Evolutionary conservation across 176 grass and related monocot genomes (phyloP).

Genomic region (Elaeis guineensis): DNA sequence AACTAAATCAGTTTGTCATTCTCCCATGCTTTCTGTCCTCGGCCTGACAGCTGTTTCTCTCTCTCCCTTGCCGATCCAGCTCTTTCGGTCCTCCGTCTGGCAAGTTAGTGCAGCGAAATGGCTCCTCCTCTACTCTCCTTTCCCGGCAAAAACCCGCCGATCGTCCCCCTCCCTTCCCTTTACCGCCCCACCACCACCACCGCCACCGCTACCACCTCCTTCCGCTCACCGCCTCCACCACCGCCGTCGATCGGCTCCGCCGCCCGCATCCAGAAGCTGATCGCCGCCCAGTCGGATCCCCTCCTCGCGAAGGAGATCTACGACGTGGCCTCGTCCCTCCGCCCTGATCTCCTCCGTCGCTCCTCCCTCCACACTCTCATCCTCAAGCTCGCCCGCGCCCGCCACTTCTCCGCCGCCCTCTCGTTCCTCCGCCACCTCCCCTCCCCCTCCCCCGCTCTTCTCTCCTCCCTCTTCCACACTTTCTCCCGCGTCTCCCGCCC

Average conservation of each 20-base stretch:
- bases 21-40: too few relatives aligned
- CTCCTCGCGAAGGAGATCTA: conserved; percentile 67
- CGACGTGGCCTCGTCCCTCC: conserved; percentile 40
- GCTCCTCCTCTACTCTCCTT: too few relatives aligned
- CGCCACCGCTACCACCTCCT: background rate
- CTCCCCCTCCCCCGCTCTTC: conserved; percentile 49
- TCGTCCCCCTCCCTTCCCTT: background rate
- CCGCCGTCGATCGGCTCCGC: conserved; percentile 33
- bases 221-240: background rate
- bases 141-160: background rate
- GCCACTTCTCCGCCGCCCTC: conserved; percentile 12
- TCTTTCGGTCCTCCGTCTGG: too few relatives aligned
- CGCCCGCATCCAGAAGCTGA: conserved; percentile 72
- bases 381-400: conserved; percentile 26
- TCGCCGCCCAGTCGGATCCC: conserved; percentile 46
- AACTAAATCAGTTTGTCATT: too few relatives aligned
- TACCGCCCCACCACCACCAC: background rate
- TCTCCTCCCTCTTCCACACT: conserved; percentile 18
- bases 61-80: too few relatives aligned
- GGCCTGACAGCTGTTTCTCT: too few relatives aligned
- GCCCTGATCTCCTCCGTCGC: conserved; percentile 33
- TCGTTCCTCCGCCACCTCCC: conserved; percentile 39
- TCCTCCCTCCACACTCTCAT: conserved; percentile 37
- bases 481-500: conserved; percentile 18
- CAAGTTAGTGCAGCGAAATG: too few relatives aligned